phyloP scores from a whole-genome alignment of 164 flowering plant genomes.

The Cinnamomum micranthum region DNA sequence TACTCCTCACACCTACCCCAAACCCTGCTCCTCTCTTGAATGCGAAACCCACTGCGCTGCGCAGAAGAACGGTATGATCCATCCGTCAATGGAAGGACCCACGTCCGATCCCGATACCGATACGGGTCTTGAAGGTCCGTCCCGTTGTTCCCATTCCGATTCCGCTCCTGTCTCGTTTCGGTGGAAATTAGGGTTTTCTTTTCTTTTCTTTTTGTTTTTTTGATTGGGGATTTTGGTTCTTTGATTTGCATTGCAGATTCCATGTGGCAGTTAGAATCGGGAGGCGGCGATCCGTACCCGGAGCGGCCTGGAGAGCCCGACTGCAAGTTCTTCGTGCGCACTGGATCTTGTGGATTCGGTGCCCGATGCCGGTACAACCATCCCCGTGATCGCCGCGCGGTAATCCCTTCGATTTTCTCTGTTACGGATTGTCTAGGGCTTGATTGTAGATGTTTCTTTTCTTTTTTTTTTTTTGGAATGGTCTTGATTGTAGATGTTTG shows the following conservation, averaged over 20 bases:
- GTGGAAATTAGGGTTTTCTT: slow-evolving; percentile 26
- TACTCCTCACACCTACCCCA: background rate
- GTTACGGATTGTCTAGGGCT: too few species aligned
- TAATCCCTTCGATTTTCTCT: slow-evolving; percentile 14
- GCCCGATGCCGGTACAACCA: slow-evolving; percentile 79
- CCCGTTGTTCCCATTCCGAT: background rate
- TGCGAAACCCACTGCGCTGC: slow-evolving; percentile 38
- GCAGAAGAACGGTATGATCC: slow-evolving; percentile 54
- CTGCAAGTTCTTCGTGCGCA: slow-evolving; percentile 75
- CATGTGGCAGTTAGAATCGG: slow-evolving; percentile 52
- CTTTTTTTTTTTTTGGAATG: background rate
- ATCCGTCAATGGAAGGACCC: slow-evolving; percentile 36
- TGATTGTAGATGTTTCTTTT: too few species aligned
- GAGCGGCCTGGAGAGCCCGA: slow-evolving; percentile 71
- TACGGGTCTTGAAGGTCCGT: slow-evolving; percentile 67
- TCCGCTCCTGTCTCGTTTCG: slow-evolving; percentile 7
- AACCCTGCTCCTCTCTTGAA: slow-evolving; percentile 2
- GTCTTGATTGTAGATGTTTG: background rate
- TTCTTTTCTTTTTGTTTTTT: background rate
- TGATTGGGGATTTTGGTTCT: background rate
- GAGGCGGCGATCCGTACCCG: slow-evolving; percentile 56
- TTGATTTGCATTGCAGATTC: slow-evolving; percentile 37
- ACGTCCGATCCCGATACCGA: slow-evolving; percentile 42
- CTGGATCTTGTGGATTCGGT: slow-evolving; percentile 85
- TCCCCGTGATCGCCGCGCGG: slow-evolving; percentile 68